These are phyloP conservation scores for Claviceps maximensis DNA, from an alignment of 2,329 filamentous ascomycete genomes.

Conservation along the genomic window DNA sequence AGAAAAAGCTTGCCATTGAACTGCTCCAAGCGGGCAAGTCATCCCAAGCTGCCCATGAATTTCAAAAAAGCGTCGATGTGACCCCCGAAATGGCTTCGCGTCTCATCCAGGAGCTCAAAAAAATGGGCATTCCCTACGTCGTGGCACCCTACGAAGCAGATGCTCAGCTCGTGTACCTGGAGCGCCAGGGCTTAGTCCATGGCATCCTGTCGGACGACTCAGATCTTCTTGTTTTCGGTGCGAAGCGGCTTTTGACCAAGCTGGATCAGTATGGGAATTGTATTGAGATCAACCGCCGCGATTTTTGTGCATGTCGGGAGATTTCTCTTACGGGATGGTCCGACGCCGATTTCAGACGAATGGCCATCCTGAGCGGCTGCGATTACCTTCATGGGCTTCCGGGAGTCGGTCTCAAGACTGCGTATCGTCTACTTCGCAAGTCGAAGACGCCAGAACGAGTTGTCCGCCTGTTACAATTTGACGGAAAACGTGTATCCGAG, in stretches of 20 bases:
- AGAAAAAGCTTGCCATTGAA: constrained; percentile 62
- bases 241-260: constrained; percentile 81
- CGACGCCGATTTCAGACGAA: constrained; percentile 78
- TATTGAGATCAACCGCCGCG: constrained; percentile 76
- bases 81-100: constrained; percentile 91
- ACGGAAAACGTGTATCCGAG: constrained; percentile 72
- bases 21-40: constrained; percentile 70
- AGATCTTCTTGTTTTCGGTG: constrained; percentile 88
- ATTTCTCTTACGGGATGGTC: constrained; percentile 86
- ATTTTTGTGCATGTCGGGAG: constrained; percentile 81
- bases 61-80: constrained; percentile 91
- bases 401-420: constrained; percentile 83
- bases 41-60: constrained; percentile 67
- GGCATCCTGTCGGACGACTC: constrained; percentile 95
- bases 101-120: constrained; percentile 84
- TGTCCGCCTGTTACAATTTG: constrained; percentile 72
- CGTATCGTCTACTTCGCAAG: constrained; percentile 79
- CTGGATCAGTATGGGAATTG: constrained; percentile 88
- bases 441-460: constrained; percentile 77
- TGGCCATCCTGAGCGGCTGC: constrained; percentile 94
- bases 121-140: constrained; percentile 65
- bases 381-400: constrained; percentile 84
- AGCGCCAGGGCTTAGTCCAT: constrained; percentile 67
- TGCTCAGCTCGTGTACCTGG: constrained; percentile 89
- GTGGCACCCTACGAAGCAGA: constrained; percentile 97